Conservation (phyloP, 345 rosid species). For the Noccaea caerulescens region DNA sequence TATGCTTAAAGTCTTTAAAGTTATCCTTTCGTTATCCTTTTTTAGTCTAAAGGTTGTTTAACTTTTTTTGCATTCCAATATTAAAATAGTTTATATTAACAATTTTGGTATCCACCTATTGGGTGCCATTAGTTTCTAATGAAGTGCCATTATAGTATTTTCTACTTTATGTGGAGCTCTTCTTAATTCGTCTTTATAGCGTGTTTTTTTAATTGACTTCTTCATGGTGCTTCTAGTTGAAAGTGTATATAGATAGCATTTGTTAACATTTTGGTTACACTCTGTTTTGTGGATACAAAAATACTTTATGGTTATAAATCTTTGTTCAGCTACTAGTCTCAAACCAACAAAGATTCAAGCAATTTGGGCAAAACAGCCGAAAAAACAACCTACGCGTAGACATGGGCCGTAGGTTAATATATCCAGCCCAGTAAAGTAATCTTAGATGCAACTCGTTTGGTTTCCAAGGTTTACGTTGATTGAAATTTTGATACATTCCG, state of each 20-base stretch:
- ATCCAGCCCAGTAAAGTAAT: not conserved
- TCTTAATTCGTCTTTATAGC: not conserved
- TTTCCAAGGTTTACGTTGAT: not conserved
- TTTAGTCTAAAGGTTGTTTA: conserved; percentile 22
- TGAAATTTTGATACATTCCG: not conserved
- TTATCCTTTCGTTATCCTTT: conserved; percentile 18
- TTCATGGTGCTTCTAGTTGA: not conserved
- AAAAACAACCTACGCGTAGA: no score
- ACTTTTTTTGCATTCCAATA: conserved; percentile 22
- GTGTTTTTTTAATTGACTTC: not conserved
- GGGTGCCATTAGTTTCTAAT: conserved; percentile 24
- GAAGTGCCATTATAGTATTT: conserved; percentile 24
- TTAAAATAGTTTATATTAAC: not conserved
- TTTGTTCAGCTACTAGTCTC: conserved; percentile 27
- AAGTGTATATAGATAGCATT: conserved; percentile 14
- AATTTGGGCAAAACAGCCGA: not conserved
- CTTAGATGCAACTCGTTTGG: not conserved
- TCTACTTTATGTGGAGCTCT: conserved; percentile 30
- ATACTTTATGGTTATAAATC: conserved; percentile 11
- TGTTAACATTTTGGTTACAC: not conserved
- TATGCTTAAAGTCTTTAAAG: conserved; percentile 30
- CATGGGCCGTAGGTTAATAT: not conserved
- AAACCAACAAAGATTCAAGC: conserved; percentile 7
- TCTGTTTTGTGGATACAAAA: conserved; percentile 11
- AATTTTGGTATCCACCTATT: conserved; percentile 7